Conservation (phyloP, 345 rosid genomes). For the Rhizophora mangle region DNA sequence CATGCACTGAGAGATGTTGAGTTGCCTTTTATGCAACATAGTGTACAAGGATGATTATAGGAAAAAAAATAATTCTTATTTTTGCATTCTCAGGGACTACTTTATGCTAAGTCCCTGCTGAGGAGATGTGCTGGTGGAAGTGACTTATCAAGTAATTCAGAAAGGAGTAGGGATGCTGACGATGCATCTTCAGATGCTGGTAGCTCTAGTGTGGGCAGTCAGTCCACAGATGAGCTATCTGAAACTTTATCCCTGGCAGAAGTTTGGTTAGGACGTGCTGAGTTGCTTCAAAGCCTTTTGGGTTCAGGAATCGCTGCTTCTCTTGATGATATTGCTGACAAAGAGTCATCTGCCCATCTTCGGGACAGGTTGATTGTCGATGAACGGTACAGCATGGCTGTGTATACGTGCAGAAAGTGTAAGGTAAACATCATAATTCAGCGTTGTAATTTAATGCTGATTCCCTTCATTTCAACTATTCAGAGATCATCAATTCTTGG, state of each 20-base stretch:
- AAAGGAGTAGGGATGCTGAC: constrained; percentile 73
- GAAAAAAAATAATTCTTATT: neutral
- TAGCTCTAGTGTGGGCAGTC: constrained; percentile 84
- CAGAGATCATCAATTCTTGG: constrained; percentile 16
- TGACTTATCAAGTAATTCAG: constrained; percentile 54
- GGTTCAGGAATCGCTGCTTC: constrained; percentile 96
- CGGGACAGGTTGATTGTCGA: constrained; percentile 87
- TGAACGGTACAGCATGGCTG: constrained; percentile 97
- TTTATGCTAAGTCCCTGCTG: constrained; percentile 74
- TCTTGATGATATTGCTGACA: constrained; percentile 88
- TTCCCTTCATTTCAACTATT: constrained; percentile 17
- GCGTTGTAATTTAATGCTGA: constrained; percentile 15
- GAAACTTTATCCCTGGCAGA: constrained; percentile 67
- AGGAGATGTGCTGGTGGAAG: constrained; percentile 67
- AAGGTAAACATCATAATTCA: constrained; percentile 52
- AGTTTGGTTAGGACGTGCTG: constrained; percentile 86
- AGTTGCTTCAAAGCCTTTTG: constrained; percentile 91
- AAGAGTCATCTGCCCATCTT: constrained; percentile 70
- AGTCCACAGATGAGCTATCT: constrained; percentile 71
- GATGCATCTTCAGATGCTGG: constrained; percentile 92
- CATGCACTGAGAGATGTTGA: neutral
- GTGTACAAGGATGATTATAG: neutral
- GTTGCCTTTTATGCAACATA: neutral
- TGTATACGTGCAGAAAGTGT: constrained; percentile 92
- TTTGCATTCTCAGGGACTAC: constrained; percentile 61